These are phyloP conservation scores for Pseudevernia furfuracea DNA, from an alignment of 495 filamentous ascomycete species.

Conservation along the genomic window DNA sequence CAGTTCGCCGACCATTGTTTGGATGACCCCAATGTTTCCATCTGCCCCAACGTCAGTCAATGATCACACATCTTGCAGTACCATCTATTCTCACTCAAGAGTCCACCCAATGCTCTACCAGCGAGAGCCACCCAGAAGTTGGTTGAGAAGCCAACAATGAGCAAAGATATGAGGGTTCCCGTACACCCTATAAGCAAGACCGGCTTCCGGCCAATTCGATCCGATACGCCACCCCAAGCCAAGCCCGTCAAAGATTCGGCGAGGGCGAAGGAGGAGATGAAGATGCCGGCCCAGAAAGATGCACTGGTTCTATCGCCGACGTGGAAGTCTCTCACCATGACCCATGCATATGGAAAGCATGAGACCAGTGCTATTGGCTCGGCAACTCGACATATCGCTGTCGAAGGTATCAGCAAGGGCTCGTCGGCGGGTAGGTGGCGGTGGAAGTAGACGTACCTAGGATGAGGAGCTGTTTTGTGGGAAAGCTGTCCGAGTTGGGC, in stretches of 20 bases:
- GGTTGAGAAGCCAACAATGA: conserved; percentile 73
- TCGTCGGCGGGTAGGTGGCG: conserved; percentile 11
- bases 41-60: conserved; percentile 29
- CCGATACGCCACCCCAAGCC: conserved; percentile 77
- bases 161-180: conserved; percentile 69
- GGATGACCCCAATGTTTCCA: conserved; percentile 82
- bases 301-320: conserved; percentile 61
- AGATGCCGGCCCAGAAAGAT: conserved; percentile 75
- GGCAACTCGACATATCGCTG: conserved; percentile 69
- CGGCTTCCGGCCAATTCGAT: conserved; percentile 76
- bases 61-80: not conserved
- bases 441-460: conserved; percentile 47
- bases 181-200: conserved; percentile 70
- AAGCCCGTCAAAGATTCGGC: conserved; percentile 75
- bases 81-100: conserved; percentile 43
- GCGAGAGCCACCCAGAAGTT: conserved; percentile 71
- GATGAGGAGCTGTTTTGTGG: conserved; percentile 67
- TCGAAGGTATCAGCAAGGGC: conserved; percentile 31
- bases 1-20: conserved; percentile 86
- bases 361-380: conserved; percentile 85
- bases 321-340: conserved; percentile 66
- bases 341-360: conserved; percentile 83
- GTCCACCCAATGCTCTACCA: conserved; percentile 68
- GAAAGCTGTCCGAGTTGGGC: conserved; percentile 48
- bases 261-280: conserved; percentile 76